Conservation (phyloP, 306 rosid genomes). For the Glycine latifolia region DNA sequence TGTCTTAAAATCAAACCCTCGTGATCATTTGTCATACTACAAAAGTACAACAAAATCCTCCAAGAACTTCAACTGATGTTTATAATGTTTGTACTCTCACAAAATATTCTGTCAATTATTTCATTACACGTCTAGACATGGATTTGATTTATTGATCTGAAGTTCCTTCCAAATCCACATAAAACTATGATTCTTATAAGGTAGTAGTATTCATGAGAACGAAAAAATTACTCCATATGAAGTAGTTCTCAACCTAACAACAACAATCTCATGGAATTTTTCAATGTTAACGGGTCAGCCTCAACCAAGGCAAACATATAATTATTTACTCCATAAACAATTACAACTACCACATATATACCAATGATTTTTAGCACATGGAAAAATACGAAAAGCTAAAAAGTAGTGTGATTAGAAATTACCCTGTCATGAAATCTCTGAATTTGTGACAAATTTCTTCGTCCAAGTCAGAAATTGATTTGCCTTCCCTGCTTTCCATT, state of each 20-base stretch:
- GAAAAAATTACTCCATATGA: not conserved
- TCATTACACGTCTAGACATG: slow-evolving; percentile 19
- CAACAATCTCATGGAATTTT: not conserved
- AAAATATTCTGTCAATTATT: slow-evolving; percentile 1
- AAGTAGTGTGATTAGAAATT: slow-evolving; percentile 29
- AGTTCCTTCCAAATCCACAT: not conserved
- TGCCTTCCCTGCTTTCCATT: slow-evolving; percentile 48
- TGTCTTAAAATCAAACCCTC: slow-evolving; percentile 5
- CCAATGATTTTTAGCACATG: not conserved
- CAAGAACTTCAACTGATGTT: slow-evolving; percentile 6
- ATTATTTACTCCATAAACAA: not conserved
- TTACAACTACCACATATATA: not conserved
- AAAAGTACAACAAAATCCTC: not conserved
- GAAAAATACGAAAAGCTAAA: not conserved
- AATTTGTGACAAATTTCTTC: slow-evolving; percentile 52
- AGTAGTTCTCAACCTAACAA: slow-evolving; percentile 11
- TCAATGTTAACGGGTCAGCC: not conserved
- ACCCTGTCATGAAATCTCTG: slow-evolving; percentile 79
- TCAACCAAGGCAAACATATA: not conserved
- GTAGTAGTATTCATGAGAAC: not conserved
- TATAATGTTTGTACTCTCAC: slow-evolving; percentile 12
- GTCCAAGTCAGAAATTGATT: slow-evolving; percentile 44
- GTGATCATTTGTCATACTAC: not conserved
- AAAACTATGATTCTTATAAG: slow-evolving; percentile 21
- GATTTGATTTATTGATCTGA: not conserved